Evolutionary conservation across 2,329 filamentous ascomycete genomes (phyloP).

Genomic region (Spiromastix sp.): DNA sequence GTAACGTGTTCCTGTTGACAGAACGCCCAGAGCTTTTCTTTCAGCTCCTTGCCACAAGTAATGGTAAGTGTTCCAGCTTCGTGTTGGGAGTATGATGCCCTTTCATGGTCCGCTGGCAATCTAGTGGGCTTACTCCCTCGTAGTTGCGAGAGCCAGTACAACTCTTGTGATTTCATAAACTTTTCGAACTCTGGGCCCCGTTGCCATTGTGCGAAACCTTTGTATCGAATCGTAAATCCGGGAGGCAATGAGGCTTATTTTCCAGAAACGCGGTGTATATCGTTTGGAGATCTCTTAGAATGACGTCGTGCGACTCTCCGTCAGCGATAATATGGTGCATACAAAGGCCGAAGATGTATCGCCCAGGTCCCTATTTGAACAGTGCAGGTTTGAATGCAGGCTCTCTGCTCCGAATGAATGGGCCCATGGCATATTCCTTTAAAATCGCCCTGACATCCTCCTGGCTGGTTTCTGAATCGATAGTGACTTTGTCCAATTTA

Average conservation of each 20-base stretch:
- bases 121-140: not conserved
- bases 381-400: not conserved
- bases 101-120: slow-evolving; percentile 1
- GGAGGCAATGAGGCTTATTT: not conserved
- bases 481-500: not conserved
- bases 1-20: slow-evolving; percentile 1
- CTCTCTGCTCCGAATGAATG: not conserved
- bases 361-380: not conserved
- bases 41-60: not conserved
- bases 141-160: not conserved
- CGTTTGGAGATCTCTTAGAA: not conserved
- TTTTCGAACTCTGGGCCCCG: not conserved
- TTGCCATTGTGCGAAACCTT: not conserved
- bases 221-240: not conserved
- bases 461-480: not conserved
- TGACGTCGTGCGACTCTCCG: not conserved
- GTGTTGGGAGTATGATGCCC: not conserved
- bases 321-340: slow-evolving; percentile 1
- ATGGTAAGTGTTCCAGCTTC: not conserved
- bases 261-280: not conserved
- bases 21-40: not conserved
- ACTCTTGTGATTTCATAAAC: not conserved
- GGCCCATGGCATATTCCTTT: not conserved
- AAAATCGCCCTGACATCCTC: not conserved
- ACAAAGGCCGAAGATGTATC: not conserved